phyloP scores from a whole-genome alignment of 2,329 filamentous ascomycete species.

The Penicillium vulpinum region DNA sequence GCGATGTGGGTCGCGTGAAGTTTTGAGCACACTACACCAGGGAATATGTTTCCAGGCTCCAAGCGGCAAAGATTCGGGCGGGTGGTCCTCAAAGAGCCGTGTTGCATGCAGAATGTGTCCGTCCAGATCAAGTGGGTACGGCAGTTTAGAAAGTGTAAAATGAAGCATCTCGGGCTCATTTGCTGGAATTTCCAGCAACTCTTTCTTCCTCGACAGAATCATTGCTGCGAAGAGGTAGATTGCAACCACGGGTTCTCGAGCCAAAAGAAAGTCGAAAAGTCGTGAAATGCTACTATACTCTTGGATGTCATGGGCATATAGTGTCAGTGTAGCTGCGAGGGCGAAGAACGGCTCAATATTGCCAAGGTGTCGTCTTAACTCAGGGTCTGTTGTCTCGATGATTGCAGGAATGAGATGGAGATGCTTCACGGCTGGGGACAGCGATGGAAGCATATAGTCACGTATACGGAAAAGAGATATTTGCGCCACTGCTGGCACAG shows the following conservation, averaged over 20 bases:
- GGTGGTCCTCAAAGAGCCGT: constrained; percentile 63
- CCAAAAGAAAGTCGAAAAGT: constrained; percentile 88
- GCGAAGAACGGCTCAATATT: constrained; percentile 86
- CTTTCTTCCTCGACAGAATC: constrained; percentile 73
- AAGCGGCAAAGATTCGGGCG: constrained; percentile 67
- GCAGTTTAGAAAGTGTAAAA: constrained; percentile 81
- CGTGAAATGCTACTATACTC: constrained; percentile 84
- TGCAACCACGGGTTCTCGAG: constrained; percentile 80
- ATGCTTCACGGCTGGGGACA: constrained; percentile 78
- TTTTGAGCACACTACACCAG: constrained; percentile 78
- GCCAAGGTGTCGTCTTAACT: constrained; percentile 72
- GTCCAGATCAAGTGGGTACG: constrained; percentile 77
- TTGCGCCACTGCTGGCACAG: constrained; percentile 68
- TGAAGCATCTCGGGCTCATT: constrained; percentile 94
- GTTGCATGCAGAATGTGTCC: constrained; percentile 67
- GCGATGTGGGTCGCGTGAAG: constrained; percentile 60
- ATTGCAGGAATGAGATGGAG: constrained; percentile 85
- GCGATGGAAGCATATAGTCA: constrained; percentile 93
- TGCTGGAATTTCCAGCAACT: constrained; percentile 78
- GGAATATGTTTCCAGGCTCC: constrained; percentile 72
- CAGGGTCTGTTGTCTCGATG: constrained; percentile 68
- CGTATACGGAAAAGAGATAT: constrained; percentile 87
- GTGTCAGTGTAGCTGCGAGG: constrained; percentile 85
- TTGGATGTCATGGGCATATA: constrained; percentile 96
- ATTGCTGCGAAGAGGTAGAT: constrained; percentile 93